Evolutionary conservation across 1,139 yeast species (phyloP).

Genomic region (Pichia sp.): DNA sequence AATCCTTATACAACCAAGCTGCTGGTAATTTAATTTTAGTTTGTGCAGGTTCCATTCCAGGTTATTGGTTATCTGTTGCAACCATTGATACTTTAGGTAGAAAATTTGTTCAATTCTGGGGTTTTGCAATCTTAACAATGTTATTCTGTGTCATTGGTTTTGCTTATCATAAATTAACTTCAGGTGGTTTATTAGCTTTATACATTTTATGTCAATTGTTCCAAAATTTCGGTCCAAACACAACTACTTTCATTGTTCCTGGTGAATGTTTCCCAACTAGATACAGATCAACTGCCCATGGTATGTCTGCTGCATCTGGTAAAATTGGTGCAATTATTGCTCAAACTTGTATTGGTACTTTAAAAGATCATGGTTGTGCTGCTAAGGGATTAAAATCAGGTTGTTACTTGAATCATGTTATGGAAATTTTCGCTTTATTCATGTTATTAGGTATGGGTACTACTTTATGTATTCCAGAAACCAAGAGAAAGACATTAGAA

Average conservation of each 20-base stretch:
- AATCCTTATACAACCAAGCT: slow-evolving; percentile 63
- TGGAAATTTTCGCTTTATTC: slow-evolving; percentile 88
- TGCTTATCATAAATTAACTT: slow-evolving; percentile 61
- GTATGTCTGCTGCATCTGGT: slow-evolving; percentile 94
- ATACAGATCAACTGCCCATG: slow-evolving; percentile 97
- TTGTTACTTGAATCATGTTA: slow-evolving; percentile 85
- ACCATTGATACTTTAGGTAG: slow-evolving; percentile 75
- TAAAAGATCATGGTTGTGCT: slow-evolving; percentile 70
- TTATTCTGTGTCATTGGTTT: slow-evolving; percentile 72
- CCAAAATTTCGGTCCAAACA: slow-evolving; percentile 91
- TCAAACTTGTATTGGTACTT: slow-evolving; percentile 82
- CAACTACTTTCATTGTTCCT: slow-evolving; percentile 91
- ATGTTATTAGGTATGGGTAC: slow-evolving; percentile 71
- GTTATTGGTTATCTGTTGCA: slow-evolving; percentile 78
- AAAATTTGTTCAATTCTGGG: slow-evolving; percentile 70
- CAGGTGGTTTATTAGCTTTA: slow-evolving; percentile 63
- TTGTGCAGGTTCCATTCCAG: slow-evolving; percentile 90
- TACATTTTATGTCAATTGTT: slow-evolving; percentile 77
- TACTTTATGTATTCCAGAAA: slow-evolving; percentile 73
- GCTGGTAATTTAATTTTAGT: slow-evolving; percentile 84
- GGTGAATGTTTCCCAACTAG: slow-evolving; percentile 97
- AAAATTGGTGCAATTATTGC: slow-evolving; percentile 97
- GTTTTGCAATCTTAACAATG: slow-evolving; percentile 62
- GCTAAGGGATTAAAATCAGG: slow-evolving; percentile 38
- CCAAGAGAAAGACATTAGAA: slow-evolving; percentile 84